Evolutionary conservation across 2,329 filamentous ascomycete species (phyloP).

Genomic region (Ophiosphaerella herpotricha): DNA sequence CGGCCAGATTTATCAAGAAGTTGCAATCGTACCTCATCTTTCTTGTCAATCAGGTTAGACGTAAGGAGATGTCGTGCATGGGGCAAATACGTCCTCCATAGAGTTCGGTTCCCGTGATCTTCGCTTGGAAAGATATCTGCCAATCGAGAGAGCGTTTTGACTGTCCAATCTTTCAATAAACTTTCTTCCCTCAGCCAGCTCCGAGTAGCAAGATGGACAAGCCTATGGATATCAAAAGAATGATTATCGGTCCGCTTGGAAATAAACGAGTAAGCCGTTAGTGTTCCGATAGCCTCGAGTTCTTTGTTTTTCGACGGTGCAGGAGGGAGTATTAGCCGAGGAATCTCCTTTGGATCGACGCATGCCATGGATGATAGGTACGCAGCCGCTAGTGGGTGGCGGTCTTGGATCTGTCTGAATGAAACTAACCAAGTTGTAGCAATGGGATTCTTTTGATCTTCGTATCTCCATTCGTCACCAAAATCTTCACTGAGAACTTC

Average conservation of each 20-base stretch:
- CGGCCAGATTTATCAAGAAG: no score
- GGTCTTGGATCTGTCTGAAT: slow-evolving; percentile 41
- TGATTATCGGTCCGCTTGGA: slow-evolving; percentile 7
- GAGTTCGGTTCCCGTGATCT: no score
- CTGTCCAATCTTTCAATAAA: background rate
- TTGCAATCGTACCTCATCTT: no score
- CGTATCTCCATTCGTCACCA: slow-evolving; percentile 36
- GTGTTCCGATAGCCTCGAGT: slow-evolving; percentile 36
- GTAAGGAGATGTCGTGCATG: no score
- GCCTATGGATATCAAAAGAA: background rate
- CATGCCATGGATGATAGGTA: slow-evolving; percentile 43
- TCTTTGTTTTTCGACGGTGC: slow-evolving; percentile 19
- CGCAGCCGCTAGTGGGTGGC: slow-evolving; percentile 38
- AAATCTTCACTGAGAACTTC: slow-evolving; percentile 41
- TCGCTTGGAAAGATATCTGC: no score
- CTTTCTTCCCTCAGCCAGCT: background rate
- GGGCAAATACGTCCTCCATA: no score
- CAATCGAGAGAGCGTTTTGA: background rate
- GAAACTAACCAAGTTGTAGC: slow-evolving; percentile 46
- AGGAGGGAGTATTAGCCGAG: slow-evolving; percentile 37
- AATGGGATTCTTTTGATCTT: slow-evolving; percentile 37
- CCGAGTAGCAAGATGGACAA: background rate
- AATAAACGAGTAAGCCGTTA: slow-evolving; percentile 42
- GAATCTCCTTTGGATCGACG: slow-evolving; percentile 39
- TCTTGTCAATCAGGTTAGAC: no score